Base-by-base conservation (phyloP, 2,329 filamentous ascomycete species). In the Botrytis pseudocinerea region DNA sequence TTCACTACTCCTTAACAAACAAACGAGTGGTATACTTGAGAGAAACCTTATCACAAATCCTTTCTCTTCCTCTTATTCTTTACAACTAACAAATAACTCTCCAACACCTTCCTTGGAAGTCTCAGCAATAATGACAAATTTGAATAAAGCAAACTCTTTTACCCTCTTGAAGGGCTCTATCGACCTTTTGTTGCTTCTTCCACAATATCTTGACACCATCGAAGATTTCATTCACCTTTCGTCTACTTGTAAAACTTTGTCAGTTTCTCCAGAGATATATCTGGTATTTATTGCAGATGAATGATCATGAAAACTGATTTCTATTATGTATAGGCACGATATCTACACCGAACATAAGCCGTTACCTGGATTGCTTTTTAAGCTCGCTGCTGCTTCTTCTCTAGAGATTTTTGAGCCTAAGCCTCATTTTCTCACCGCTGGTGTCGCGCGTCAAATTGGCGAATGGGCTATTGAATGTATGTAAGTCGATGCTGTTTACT, bases 281-380 rank as follows among this genome's bases (percentile, higher is more conserved):
- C 6, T 35, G 35, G 6, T 51, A 14, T 14, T n/a, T 6, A 5
- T 12, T 51, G 10, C 22, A 14, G 22, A 14, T 6, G 10, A 1
- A 51, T 0, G 25, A 6, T 1, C 4, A 25, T 0, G 48, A 14
- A 25, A 4, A 51, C 48, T 51, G 0, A 51, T n/a, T n/a, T 0
- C 1, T 51, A 4, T 10, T 7, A 25, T 4, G 0, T 51, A 4
- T 2, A n/a, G 48, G 25, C 25, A 51, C 48, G 2, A 51, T n/a
- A n/a, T 51, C 25, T 51, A n/a, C 12, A 14, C 22, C n/a, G 25
- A n/a, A 14, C 25, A 51, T n/a, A 22, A 10, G 14, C 48, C 25
- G 2, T 14, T n/a, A n/a, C 12, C 48, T n/a, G 48, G 25, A n/a
- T 51, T 51, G 1, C 10, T 51, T n/a, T 51, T 51, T n/a, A 25